Percentiles rank a stretch among this genome's conserved stretches.
Conservation (phyloP, 495 filamentous ascomycete species). For the Penicillium bialowiezense region DNA sequence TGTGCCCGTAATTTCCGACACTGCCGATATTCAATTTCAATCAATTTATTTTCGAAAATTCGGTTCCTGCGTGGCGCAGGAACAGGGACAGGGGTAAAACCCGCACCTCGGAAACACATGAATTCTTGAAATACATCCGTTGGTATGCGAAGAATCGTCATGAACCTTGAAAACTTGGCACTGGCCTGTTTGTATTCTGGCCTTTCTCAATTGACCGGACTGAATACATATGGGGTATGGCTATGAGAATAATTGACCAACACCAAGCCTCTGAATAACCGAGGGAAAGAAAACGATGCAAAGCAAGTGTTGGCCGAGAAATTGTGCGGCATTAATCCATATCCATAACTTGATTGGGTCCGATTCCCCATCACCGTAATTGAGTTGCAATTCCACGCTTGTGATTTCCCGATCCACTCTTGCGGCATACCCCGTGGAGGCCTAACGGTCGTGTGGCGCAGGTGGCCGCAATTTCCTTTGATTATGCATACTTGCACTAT, state of each 20-base stretch:
- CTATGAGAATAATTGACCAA: too few relatives aligned
- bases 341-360: not conserved
- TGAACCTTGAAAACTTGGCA: not conserved
- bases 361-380: not conserved
- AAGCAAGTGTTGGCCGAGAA: not conserved
- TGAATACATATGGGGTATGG: too few relatives aligned
- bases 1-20: constrained; percentile 6
- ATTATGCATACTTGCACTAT: constrained; percentile 9
- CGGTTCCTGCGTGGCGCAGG: not conserved
- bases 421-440: constrained; percentile 3
- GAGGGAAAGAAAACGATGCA: not conserved
- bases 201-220: not conserved
- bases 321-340: not conserved
- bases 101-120: not conserved
- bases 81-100: not conserved
- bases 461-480: not conserved
- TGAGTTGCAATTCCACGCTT: not conserved
- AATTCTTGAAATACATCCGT: not conserved
- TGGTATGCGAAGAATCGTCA: not conserved
- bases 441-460: constrained; percentile 1
- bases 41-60: not conserved
- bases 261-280: not conserved
- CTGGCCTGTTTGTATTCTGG: too few relatives aligned
- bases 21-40: constrained; percentile 5
- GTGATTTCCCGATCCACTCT: constrained; percentile 1